phyloP scores from a whole-genome alignment of 495 filamentous ascomycete genomes.

The Podospora comata region DNA sequence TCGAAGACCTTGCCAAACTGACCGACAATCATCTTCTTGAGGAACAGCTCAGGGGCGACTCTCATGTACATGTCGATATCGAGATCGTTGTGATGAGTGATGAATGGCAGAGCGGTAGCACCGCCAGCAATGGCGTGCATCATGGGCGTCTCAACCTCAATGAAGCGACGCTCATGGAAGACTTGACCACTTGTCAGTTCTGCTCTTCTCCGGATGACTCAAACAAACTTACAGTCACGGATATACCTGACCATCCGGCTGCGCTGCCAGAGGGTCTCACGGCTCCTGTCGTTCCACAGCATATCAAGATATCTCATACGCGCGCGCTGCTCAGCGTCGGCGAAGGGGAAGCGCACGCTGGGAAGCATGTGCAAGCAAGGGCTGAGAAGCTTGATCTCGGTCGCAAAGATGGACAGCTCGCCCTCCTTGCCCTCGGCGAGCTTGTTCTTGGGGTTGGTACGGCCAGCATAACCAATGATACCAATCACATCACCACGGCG shows the following conservation, averaged over 20 bases:
- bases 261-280: slow-evolving; percentile 76
- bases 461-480: slow-evolving; percentile 82
- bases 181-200: slow-evolving; percentile 23
- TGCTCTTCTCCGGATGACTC: neutral
- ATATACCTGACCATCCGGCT: slow-evolving; percentile 83
- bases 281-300: slow-evolving; percentile 86
- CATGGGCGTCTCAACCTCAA: slow-evolving; percentile 97
- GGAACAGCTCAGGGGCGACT: slow-evolving; percentile 88
- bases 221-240: slow-evolving; percentile 53
- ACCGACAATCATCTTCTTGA: slow-evolving; percentile 87
- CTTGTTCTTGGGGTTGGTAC: slow-evolving; percentile 84
- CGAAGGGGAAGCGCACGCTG: slow-evolving; percentile 86
- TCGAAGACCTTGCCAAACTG: slow-evolving; percentile 84
- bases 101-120: slow-evolving; percentile 92
- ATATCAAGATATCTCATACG: slow-evolving; percentile 91
- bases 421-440: slow-evolving; percentile 65
- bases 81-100: slow-evolving; percentile 91
- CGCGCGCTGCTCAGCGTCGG: slow-evolving; percentile 84
- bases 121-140: slow-evolving; percentile 95
- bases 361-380: slow-evolving; percentile 94
- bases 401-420: slow-evolving; percentile 91
- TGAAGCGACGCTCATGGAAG: slow-evolving; percentile 81
- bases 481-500: slow-evolving; percentile 88
- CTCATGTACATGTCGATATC: slow-evolving; percentile 89
- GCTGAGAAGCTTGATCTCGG: slow-evolving; percentile 75